phyloP scores from a whole-genome alignment of 805 yeast genomes.

The Starmerella etchellsii region DNA sequence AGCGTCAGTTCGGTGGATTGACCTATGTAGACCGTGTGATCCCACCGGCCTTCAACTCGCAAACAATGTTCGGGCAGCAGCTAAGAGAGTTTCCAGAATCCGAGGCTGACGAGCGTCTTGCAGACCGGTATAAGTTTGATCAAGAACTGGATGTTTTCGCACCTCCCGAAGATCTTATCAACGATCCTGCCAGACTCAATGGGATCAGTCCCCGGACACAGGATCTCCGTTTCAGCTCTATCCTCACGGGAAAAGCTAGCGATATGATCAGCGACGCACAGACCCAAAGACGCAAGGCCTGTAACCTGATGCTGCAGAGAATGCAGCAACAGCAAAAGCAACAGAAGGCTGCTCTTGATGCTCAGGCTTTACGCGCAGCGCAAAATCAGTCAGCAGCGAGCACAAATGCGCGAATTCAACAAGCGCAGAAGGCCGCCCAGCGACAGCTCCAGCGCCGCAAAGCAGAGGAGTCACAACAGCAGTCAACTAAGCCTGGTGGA shows the following conservation, averaged over 20 bases:
- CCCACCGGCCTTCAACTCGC: constrained; percentile 2
- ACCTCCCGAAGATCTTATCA: constrained; percentile 25
- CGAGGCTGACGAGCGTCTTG: constrained; percentile 30
- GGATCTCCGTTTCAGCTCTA: constrained; percentile 79
- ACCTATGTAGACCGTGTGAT: constrained; percentile 11
- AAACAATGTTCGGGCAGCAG: constrained; percentile 2
- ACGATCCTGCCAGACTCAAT: constrained; percentile 73
- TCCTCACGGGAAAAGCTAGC: constrained; percentile 76
- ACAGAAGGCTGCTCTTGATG: constrained; percentile 23
- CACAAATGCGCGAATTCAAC: constrained; percentile 11
- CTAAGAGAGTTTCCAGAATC: constrained; percentile 22
- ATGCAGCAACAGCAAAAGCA: constrained; percentile 29
- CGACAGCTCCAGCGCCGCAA: constrained; percentile 16
- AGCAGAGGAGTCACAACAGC: not conserved
- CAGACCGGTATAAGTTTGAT: constrained; percentile 58
- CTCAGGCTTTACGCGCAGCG: constrained; percentile 26
- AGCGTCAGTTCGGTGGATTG: constrained; percentile 1
- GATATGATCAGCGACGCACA: constrained; percentile 68
- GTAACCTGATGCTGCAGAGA: constrained; percentile 23
- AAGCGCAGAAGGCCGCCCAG: constrained; percentile 12
- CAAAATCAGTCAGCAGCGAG: constrained; percentile 13
- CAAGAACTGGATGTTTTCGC: constrained; percentile 31
- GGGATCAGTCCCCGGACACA: constrained; percentile 78
- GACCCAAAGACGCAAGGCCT: constrained; percentile 52
- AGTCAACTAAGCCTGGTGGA: no score